A percentile compares a stretch with the other conserved stretches of the same genome.
These are phyloP conservation scores for Dryas drummondii DNA, from an alignment of 306 rosid species.

Conservation along the genomic window DNA sequence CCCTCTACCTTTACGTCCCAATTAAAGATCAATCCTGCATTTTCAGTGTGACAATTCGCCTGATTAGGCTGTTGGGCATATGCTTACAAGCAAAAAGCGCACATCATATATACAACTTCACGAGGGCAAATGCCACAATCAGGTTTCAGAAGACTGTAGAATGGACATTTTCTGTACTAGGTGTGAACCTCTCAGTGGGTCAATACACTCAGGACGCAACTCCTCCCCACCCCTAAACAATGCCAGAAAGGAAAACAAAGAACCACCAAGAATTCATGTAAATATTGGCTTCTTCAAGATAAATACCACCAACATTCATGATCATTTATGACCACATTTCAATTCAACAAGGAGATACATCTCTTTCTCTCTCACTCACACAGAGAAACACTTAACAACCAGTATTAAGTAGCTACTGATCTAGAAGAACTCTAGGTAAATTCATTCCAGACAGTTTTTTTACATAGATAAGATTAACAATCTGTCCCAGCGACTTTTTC, in stretches of 20 bases:
- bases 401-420: slow-evolving; percentile 23
- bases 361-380: background rate
- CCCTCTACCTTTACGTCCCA: background rate
- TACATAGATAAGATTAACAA: slow-evolving; percentile 22
- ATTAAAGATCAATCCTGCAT: background rate
- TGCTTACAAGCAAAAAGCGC: background rate
- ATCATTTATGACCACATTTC: slow-evolving; percentile 26
- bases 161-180: background rate
- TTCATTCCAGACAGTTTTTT: slow-evolving; percentile 27
- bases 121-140: too few relatives aligned
- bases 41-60: background rate
- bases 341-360: slow-evolving; percentile 9
- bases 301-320: background rate
- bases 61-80: background rate
- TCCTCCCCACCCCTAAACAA: background rate
- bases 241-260: background rate
- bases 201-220: background rate
- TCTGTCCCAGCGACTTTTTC: slow-evolving; percentile 20
- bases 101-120: too few relatives aligned
- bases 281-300: background rate
- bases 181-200: too few relatives aligned
- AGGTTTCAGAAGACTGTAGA: background rate
- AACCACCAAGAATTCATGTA: background rate
- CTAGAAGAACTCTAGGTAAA: slow-evolving; percentile 4
- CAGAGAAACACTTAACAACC: slow-evolving; percentile 26